phyloP scores from a whole-genome alignment of 1,139 yeast genomes.

The Candida pseudoviswanathii region DNA sequence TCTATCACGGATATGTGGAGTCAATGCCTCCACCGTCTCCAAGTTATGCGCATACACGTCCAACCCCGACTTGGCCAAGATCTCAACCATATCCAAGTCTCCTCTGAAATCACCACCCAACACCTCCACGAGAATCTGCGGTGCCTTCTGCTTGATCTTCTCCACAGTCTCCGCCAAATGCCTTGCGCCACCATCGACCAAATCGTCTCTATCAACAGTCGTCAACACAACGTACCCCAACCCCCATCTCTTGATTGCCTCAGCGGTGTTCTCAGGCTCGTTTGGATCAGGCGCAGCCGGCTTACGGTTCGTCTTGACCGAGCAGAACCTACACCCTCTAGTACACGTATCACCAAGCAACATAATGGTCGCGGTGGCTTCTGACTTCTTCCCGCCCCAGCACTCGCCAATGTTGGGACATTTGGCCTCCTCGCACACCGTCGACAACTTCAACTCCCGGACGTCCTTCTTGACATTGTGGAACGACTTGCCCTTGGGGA shows the following conservation, averaged over 20 bases:
- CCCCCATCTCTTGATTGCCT: constrained; percentile 97
- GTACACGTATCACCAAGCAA: constrained; percentile 98
- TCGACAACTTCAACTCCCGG: constrained; percentile 82
- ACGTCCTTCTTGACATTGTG: constrained; percentile 83
- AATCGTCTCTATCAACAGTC: constrained; percentile 96
- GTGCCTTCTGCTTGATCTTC: constrained; percentile 84
- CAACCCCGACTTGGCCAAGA: constrained; percentile 81
- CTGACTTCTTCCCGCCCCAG: constrained; percentile 97
- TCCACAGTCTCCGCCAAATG: constrained; percentile 89
- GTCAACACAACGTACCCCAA: constrained; percentile 96
- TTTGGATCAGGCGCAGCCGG: constrained; percentile 92
- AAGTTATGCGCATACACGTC: constrained; percentile 97
- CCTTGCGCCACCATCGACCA: constrained; percentile 88
- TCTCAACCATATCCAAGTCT: constrained; percentile 74
- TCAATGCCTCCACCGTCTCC: constrained; percentile 93
- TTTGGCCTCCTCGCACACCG: constrained; percentile 98
- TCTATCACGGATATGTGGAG: constrained; percentile 95
- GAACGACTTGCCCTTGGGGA: constrained; percentile 88
- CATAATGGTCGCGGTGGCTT: constrained; percentile 99
- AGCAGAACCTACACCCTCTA: constrained; percentile 96
- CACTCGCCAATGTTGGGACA: constrained; percentile 99
- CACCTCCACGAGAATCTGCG: constrained; percentile 90
- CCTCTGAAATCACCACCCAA: constrained; percentile 96
- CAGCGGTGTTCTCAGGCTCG: constrained; percentile 98
- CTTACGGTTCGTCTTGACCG: constrained; percentile 86